Evolutionary conservation across 495 filamentous ascomycete genomes (phyloP), one percentile per base, ranked within the genome.

Genomic region (Entonaema liquescens): DNA sequence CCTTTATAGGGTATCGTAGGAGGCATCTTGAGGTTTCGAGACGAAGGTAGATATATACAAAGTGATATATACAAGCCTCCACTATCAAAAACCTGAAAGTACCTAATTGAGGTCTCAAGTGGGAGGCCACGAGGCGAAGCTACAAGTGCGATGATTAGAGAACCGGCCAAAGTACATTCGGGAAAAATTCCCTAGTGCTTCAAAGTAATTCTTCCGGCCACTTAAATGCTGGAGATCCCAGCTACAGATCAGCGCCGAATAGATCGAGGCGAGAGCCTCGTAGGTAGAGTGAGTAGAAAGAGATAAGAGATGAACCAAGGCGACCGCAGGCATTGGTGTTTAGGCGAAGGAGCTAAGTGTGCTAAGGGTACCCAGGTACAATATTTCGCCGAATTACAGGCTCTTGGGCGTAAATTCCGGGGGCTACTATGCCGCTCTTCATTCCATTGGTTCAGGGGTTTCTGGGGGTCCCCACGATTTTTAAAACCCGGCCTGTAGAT

Each of bases 151-250:
- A 54, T 55, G 26, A 56, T 15, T n/a, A 47, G 49, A 21, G 50
- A 61, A 61, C 25, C 21, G 25, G 7, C 28, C 17, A 58, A 60
- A 71, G 38, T 42, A 55, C 19, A 35, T 28, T 13, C 67, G 60
- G 71, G 71, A 71, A 69, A 67, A 68, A 68, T 75, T 75, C 52
- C 36, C 23, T 65, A 50, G 52, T 33, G 56, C 21, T 59, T 19
- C 60, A 19, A 62, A 65, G 25, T 73, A 77, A 77, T 75, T 77
- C 31, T 75, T 75, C 75, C 75, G 71, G 73, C 63, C 64, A 71
- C 67, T 73, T 33, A 63, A 64, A 62, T 67, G 57, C 49, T 36
- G 64, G 47, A 68, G 58, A 71, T 17, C 26, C 60, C 47, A 63
- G 58, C 69, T 68, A 52, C 35, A 21, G 56, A 42, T 73, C 56